Conservation (phyloP, 2,329 filamentous ascomycete species). For the Fusarium azukiicola region DNA sequence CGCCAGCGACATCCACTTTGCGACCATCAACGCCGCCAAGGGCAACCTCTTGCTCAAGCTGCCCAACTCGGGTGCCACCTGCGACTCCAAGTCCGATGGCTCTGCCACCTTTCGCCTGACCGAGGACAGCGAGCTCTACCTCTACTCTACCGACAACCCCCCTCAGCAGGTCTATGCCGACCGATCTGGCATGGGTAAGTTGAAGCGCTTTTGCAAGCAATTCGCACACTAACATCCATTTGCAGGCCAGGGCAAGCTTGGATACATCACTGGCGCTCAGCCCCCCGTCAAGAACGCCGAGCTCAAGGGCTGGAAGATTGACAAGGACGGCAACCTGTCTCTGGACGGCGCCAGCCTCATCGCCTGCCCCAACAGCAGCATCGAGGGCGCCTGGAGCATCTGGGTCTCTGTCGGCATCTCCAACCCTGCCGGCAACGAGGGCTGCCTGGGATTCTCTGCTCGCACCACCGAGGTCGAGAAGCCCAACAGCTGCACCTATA, state of each 20-base stretch:
- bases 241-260: constrained; percentile 73
- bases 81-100: constrained; percentile 63
- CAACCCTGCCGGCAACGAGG: constrained; percentile 61
- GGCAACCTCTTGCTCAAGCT: constrained; percentile 69
- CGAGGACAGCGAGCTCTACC: constrained; percentile 67
- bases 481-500: constrained; percentile 64
- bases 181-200: constrained; percentile 78
- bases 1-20: constrained; percentile 71
- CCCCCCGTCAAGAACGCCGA: constrained; percentile 65
- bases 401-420: constrained; percentile 59
- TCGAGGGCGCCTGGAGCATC: constrained; percentile 65
- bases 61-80: constrained; percentile 70
- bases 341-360: constrained; percentile 70
- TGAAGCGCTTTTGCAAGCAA: too few species aligned
- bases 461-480: constrained; percentile 53
- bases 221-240: not conserved
- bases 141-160: constrained; percentile 66
- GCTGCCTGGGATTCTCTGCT: constrained; percentile 62
- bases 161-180: constrained; percentile 75
- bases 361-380: constrained; percentile 71
- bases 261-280: constrained; percentile 72
- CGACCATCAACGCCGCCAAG: constrained; percentile 66
- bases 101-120: constrained; percentile 71
- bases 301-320: constrained; percentile 70
- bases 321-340: constrained; percentile 65